Evolutionary conservation across 1,284 basidiomycete genomes (phyloP).

Genomic region (Melanopsichium pennsylvanicum): DNA sequence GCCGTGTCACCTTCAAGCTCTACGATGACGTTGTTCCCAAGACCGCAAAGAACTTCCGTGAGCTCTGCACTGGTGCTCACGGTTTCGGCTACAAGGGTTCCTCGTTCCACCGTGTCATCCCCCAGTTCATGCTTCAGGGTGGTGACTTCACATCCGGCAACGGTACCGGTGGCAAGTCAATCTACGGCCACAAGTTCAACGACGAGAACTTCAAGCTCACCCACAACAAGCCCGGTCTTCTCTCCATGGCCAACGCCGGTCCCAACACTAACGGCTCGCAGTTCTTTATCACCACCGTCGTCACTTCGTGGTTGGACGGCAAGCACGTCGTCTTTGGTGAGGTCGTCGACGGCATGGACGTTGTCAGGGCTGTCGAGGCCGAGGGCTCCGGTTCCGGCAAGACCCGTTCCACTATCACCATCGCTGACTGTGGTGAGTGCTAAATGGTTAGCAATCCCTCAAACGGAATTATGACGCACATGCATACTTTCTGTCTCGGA

Average conservation of each 20-base stretch:
- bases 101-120: constrained; percentile 73
- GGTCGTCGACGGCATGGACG: constrained; percentile 69
- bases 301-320: constrained; percentile 77
- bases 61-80: constrained; percentile 68
- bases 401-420: constrained; percentile 58
- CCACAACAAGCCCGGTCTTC: constrained; percentile 60
- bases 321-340: constrained; percentile 94
- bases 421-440: constrained; percentile 61
- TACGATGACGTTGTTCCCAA: constrained; percentile 64
- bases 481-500: too few relatives aligned
- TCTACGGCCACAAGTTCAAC: constrained; percentile 61
- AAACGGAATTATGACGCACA: too few relatives aligned
- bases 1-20: constrained; percentile 61
- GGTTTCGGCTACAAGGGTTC: constrained; percentile 79
- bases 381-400: constrained; percentile 59
- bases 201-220: constrained; percentile 61
- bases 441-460: too few relatives aligned
- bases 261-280: constrained; percentile 68
- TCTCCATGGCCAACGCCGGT: constrained; percentile 62
- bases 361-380: constrained; percentile 63
- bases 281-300: constrained; percentile 65
- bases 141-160: constrained; percentile 66
- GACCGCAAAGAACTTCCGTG: constrained; percentile 63
- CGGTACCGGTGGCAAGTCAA: constrained; percentile 64
- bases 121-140: constrained; percentile 71